Evolutionary conservation across 805 yeast species (phyloP), one percentile per base, ranked within the genome.

Genomic region (Ogataea philodendri): DNA sequence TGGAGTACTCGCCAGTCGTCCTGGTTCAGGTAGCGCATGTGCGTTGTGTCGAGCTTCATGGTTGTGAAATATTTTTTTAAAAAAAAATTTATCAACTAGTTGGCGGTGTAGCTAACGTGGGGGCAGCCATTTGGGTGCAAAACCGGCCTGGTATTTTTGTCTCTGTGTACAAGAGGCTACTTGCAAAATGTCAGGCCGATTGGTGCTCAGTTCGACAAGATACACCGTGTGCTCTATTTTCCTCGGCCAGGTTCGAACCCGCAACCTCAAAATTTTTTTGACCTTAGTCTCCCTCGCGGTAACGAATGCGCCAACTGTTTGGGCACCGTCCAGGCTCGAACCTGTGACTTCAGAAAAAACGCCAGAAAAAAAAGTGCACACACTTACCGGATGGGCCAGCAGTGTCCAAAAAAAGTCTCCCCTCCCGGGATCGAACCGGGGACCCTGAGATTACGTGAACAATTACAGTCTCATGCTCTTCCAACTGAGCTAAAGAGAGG

Each of bases 41-140:
- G 94, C 7, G 93, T 70, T 0, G 94, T 84, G 50, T 93, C 97
- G 35, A 93, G 69, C 73, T 88, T 93, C 97, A 93, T 90, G 23
- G 31, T 67, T 27, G 8, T 26, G 14, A 29, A 35, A 29, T 16
- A 15, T 14, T 20, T 15, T 28, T 35, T 23, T 20, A 18, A 10
- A 26, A 37, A 33, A 35, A 34, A 32, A 26, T 25, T 39, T 25
- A 25, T 22, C 7, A 16, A 9, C 10, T 3, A 9, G 15, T 2
- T n/a, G n/a, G n/a, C n/a, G n/a, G n/a, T n/a, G n/a, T n/a, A n/a
- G 15, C 11, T 23, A 23, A 17, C 15, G 20, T 27, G 14, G 30
- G 5, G 10, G 10, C 15, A 24, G n/a, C n/a, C n/a, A n/a, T n/a
- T n/a, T n/a, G n/a, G n/a, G n/a, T n/a, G n/a, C n/a, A n/a, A n/a